A percentile compares a stretch with the other conserved stretches of the same genome.
Conservation (phyloP, 148 eudicot species). For the Heliosperma pusillum region DNA sequence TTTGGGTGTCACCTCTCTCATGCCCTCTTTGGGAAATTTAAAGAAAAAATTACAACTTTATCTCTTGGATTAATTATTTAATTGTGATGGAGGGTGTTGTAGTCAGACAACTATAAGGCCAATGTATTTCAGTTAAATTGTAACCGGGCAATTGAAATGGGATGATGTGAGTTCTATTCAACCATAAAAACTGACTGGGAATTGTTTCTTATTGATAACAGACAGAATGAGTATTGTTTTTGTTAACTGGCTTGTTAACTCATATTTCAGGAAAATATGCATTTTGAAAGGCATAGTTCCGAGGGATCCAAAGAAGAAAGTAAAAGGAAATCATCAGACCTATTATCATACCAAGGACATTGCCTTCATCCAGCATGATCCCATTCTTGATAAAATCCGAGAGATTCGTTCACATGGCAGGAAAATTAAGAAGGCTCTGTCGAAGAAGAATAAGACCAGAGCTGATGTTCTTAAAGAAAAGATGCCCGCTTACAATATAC, state of each 20-base stretch:
- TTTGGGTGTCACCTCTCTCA: no score
- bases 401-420: slow-evolving; percentile 62
- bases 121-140: no score
- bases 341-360: slow-evolving; percentile 92
- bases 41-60: no score
- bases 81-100: no score
- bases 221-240: background rate
- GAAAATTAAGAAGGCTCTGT: slow-evolving; percentile 69
- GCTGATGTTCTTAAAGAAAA: slow-evolving; percentile 59
- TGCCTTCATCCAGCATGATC: slow-evolving; percentile 71
- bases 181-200: no score
- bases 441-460: slow-evolving; percentile 76
- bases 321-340: slow-evolving; percentile 91
- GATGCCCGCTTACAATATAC: slow-evolving; percentile 59
- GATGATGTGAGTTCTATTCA: no score
- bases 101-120: no score
- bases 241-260: background rate
- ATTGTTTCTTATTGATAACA: no score
- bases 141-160: no score
- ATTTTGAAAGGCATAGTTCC: slow-evolving; percentile 89
- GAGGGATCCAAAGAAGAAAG: slow-evolving; percentile 92
- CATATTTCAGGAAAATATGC: slow-evolving; percentile 65
- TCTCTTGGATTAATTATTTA: no score
- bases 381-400: slow-evolving; percentile 64
- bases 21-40: no score